A percentile compares a stretch with the other conserved stretches of the same genome.
phyloP scores from a whole-genome alignment of 2,329 filamentous ascomycete genomes.

The Aspergillus neoniger region DNA sequence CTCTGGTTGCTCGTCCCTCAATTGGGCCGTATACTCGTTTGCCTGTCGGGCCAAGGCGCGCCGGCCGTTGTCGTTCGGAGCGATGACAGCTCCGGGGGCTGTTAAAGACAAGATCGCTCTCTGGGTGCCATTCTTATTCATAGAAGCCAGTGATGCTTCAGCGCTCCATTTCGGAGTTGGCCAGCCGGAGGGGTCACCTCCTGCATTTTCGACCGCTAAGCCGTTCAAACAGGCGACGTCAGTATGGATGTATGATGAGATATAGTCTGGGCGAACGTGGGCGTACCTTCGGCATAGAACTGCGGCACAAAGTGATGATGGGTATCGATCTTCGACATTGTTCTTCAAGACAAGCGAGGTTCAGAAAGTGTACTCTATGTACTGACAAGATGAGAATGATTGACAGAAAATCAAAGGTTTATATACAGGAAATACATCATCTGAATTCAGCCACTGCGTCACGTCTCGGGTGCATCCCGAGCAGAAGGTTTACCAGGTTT shows the following conservation, averaged over 20 bases:
- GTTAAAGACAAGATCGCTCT: background rate
- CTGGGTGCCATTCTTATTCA: background rate
- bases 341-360: background rate
- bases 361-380: background rate
- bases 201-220: background rate
- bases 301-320: constrained; percentile 3
- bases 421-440: no score
- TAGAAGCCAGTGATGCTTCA: background rate
- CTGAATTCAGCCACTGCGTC: no score
- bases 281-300: background rate
- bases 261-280: background rate
- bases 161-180: background rate
- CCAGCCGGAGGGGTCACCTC: constrained; percentile 8
- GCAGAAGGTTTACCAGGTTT: no score
- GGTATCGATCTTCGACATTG: background rate
- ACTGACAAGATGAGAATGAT: no score
- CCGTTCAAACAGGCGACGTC: background rate
- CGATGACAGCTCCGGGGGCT: background rate
- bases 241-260: background rate
- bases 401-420: no score
- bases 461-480: no score
- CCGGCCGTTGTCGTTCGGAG: background rate
- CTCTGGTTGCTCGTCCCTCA: background rate
- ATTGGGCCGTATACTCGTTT: background rate
- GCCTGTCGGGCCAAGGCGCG: background rate